phyloP scores from a whole-genome alignment of 495 filamentous ascomycete genomes.

The Acidiella bohemica region DNA sequence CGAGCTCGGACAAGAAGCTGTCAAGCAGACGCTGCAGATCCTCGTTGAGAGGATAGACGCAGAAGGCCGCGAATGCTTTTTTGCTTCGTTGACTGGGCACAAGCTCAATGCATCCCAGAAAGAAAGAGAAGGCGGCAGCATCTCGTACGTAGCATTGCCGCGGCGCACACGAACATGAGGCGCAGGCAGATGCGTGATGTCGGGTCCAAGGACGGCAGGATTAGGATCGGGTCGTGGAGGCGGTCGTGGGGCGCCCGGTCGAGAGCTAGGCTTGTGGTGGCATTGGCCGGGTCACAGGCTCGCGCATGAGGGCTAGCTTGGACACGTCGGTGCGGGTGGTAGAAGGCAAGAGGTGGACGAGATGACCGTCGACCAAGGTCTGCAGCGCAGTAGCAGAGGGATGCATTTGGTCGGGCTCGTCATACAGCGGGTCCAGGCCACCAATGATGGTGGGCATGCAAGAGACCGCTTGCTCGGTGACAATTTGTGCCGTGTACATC shows the following conservation, averaged over 20 bases:
- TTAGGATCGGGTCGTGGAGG: conserved; percentile 6
- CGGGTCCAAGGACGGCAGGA: conserved; percentile 3
- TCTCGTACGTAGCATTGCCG: conserved; percentile 56
- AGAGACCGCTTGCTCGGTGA: conserved; percentile 32
- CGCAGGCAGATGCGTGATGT: conserved; percentile 33
- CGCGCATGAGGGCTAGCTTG: conserved; percentile 11
- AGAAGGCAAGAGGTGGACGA: conserved; percentile 2
- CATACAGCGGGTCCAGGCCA: background rate
- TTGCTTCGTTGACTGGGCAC: conserved; percentile 60
- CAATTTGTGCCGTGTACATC: conserved; percentile 35
- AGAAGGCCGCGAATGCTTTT: conserved; percentile 68
- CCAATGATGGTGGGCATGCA: conserved; percentile 1
- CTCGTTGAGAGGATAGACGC: conserved; percentile 56
- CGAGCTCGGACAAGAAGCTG: conserved; percentile 57
- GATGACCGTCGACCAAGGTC: background rate
- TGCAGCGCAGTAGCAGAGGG: background rate
- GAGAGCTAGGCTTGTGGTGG: background rate
- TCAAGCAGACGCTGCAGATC: conserved; percentile 45
- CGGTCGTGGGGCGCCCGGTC: conserved; percentile 7
- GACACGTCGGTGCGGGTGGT: conserved; percentile 5
- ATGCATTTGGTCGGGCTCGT: background rate
- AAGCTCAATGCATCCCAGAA: conserved; percentile 92
- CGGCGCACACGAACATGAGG: conserved; percentile 70
- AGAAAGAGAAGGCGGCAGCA: conserved; percentile 61
- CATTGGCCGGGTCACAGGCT: conserved; percentile 2